Conservation (phyloP, 148 eudicot genomes). For the Amaranthus hypochondriacus region DNA sequence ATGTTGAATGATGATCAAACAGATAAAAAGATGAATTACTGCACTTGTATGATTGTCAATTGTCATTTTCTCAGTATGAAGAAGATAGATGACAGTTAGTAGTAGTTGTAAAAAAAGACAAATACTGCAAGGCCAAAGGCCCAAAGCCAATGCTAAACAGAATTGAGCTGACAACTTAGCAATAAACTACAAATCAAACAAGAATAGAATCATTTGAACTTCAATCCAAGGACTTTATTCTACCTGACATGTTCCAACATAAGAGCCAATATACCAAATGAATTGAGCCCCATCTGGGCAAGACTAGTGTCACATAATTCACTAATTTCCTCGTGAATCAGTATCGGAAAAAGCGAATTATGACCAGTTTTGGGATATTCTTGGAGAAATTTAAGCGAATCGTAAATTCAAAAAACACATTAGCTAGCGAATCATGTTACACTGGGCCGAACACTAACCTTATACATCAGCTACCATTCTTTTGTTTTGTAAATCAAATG, state of each 20-base stretch:
- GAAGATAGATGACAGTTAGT: neutral
- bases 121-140: neutral
- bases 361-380: too few relatives aligned
- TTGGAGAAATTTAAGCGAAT: too few relatives aligned
- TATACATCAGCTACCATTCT: too few relatives aligned
- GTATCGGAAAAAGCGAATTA: too few relatives aligned
- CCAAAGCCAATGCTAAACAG: neutral
- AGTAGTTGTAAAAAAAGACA: neutral
- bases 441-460: too few relatives aligned
- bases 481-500: too few relatives aligned
- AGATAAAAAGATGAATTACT: neutral
- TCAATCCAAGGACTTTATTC: neutral
- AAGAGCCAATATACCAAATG: neutral
- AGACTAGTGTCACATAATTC: too few relatives aligned
- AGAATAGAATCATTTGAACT: neutral
- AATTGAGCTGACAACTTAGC: neutral
- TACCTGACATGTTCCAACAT: constrained; percentile 3
- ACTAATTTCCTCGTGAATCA: too few relatives aligned
- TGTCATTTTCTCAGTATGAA: too few relatives aligned
- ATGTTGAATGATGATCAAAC: neutral
- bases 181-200: neutral
- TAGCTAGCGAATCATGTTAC: too few relatives aligned
- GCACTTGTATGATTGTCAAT: constrained; percentile 11
- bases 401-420: too few relatives aligned
- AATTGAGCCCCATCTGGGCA: too few relatives aligned